Conservation (phyloP, 345 rosid species). For the Trapa bicornis region DNA sequence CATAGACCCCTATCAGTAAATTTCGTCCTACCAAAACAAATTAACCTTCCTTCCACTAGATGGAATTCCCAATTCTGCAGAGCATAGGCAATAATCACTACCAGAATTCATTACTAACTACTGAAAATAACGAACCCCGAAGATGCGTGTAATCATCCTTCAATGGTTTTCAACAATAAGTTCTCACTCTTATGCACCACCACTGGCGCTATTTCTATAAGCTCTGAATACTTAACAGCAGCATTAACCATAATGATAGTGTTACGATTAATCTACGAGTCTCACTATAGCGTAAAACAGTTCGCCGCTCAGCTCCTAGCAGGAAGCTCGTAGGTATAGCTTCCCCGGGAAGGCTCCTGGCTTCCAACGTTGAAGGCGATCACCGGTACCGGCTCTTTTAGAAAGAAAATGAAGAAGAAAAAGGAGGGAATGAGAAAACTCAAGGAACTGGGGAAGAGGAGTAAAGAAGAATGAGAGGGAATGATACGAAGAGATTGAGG, state of each 20-base stretch:
- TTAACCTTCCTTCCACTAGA: neutral
- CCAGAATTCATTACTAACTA: neutral
- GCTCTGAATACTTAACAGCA: too few species aligned
- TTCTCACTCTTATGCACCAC: neutral
- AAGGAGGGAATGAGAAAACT: too few species aligned
- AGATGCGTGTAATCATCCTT: neutral
- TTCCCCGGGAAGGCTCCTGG: neutral
- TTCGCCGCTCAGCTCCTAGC: neutral
- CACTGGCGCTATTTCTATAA: neutral
- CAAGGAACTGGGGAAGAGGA: too few species aligned
- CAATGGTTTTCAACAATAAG: neutral
- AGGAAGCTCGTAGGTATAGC: neutral
- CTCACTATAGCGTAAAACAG: neutral
- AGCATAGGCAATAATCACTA: neutral
- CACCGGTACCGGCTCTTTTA: neutral
- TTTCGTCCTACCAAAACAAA: neutral
- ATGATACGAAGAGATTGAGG: too few species aligned
- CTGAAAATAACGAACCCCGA: neutral
- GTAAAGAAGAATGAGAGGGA: too few species aligned
- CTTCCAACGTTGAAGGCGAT: neutral
- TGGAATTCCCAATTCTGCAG: neutral
- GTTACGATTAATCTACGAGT: neutral
- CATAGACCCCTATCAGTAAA: neutral
- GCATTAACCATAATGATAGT: neutral
- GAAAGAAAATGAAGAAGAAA: too few species aligned